A percentile compares a stretch with the other conserved stretches of the same genome.
These are phyloP conservation scores for Nidularia pulvinata DNA, from an alignment of 768 basidiomycete genomes.

Conservation along the genomic window DNA sequence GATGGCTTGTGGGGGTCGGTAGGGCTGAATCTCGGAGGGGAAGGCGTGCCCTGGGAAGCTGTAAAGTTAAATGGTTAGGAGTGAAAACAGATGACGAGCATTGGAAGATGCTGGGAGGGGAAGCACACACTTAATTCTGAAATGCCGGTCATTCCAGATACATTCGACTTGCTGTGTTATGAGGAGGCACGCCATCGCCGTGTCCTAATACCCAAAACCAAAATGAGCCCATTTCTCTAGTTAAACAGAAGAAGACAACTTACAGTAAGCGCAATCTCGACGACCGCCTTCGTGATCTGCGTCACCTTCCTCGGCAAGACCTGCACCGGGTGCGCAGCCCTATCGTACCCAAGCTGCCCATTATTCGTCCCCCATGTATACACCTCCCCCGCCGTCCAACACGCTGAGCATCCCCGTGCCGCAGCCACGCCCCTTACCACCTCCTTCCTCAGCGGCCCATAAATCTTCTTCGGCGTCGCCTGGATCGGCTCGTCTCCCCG, in stretches of 20 bases:
- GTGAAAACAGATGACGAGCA: no score
- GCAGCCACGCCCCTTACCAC: slow-evolving; percentile 81
- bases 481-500: slow-evolving; percentile 77
- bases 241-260: slow-evolving; percentile 15
- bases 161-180: slow-evolving; percentile 82
- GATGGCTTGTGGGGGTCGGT: slow-evolving; percentile 78
- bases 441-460: slow-evolving; percentile 78
- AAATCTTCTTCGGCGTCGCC: slow-evolving; percentile 69
- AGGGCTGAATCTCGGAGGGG: slow-evolving; percentile 73
- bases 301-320: slow-evolving; percentile 80
- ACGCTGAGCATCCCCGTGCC: slow-evolving; percentile 83
- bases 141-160: slow-evolving; percentile 73
- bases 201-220: slow-evolving; percentile 49
- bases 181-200: slow-evolving; percentile 80
- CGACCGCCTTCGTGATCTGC: slow-evolving; percentile 67
- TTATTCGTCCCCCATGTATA: slow-evolving; percentile 95
- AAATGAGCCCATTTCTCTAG: no score
- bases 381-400: slow-evolving; percentile 75
- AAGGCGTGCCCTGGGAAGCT: slow-evolving; percentile 82
- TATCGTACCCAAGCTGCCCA: slow-evolving; percentile 92
- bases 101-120: neutral
- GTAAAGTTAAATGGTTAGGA: neutral
- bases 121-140: slow-evolving; percentile 66
- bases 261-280: slow-evolving; percentile 76
- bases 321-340: slow-evolving; percentile 71